These are phyloP conservation scores for Boletus barrowsii DNA, from an alignment of 768 basidiomycete genomes.

Conservation along the genomic window DNA sequence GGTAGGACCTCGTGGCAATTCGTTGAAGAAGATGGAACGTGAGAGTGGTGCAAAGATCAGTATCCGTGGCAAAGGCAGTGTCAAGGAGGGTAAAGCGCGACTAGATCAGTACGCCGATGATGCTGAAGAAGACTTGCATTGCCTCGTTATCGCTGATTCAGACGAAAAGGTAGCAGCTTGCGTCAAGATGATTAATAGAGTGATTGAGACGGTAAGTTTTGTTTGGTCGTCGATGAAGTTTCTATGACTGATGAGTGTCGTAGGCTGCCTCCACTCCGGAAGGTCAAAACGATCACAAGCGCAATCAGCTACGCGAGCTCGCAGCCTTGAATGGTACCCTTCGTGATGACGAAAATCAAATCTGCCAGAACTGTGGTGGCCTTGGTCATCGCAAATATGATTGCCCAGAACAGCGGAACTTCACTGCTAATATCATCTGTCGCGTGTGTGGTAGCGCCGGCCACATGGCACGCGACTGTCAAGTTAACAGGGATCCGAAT, in stretches of 20 bases:
- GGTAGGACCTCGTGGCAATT: constrained; percentile 97
- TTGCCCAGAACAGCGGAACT: constrained; percentile 97
- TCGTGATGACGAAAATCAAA: constrained; percentile 98
- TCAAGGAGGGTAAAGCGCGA: constrained; percentile 97
- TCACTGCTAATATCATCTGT: constrained; percentile 99
- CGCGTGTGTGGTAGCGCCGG: constrained; percentile 97
- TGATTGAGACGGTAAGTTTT: constrained; percentile 89
- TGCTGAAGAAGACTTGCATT: constrained; percentile 98
- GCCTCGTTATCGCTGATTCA: constrained; percentile 89
- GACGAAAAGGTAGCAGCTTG: constrained; percentile 90
- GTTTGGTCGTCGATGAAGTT: background rate
- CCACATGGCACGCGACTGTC: constrained; percentile 98
- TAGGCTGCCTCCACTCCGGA: constrained; percentile 99
- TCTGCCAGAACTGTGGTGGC: constrained; percentile 95
- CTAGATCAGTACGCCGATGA: constrained; percentile 94
- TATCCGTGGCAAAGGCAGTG: constrained; percentile 96
- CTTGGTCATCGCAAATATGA: constrained; percentile 98
- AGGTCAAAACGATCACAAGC: constrained; percentile 99
- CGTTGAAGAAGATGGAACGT: constrained; percentile 99
- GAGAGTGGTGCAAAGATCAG: constrained; percentile 98
- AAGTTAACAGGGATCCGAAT: constrained; percentile 87
- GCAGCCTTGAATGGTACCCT: constrained; percentile 98
- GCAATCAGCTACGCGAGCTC: constrained; percentile 96
- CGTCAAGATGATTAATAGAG: constrained; percentile 93
- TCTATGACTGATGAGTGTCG: background rate